Conservation (phyloP, 2,329 filamentous ascomycete species). For the Colletotrichum sp. region DNA sequence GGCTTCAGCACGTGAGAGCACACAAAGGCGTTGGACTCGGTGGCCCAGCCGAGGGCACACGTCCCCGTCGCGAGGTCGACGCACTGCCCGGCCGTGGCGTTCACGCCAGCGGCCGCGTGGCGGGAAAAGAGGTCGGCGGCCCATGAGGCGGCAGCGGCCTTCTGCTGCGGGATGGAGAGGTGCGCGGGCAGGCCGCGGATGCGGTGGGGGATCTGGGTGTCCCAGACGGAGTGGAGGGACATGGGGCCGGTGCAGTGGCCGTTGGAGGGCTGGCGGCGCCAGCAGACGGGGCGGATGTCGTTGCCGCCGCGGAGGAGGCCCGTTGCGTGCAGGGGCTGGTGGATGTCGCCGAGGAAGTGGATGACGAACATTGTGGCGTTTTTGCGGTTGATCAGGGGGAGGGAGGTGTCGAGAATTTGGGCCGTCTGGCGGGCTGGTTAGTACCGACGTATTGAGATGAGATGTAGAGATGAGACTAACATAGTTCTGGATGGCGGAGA, state of each 20-base stretch:
- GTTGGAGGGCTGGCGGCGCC: constrained; percentile 8
- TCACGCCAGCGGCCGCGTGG: neutral
- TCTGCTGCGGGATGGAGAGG: constrained; percentile 4
- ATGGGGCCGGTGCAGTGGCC: constrained; percentile 14
- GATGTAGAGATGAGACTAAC: neutral
- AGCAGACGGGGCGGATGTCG: constrained; percentile 21
- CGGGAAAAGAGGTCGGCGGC: constrained; percentile 5
- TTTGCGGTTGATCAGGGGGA: constrained; percentile 30
- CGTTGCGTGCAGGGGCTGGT: constrained; percentile 22
- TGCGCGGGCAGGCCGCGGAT: constrained; percentile 15
- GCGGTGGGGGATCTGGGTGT: constrained; percentile 19
- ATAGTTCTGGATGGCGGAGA: constrained; percentile 21
- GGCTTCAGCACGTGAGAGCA: constrained; percentile 14
- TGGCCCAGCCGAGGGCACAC: constrained; percentile 7
- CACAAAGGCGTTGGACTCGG: constrained; percentile 13
- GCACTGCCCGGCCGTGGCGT: constrained; percentile 1
- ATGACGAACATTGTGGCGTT: constrained; percentile 23
- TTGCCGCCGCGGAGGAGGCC: constrained; percentile 21
- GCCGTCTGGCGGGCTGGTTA: neutral
- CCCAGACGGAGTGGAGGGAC: constrained; percentile 21
- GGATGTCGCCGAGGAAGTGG: constrained; percentile 22
- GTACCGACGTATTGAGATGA: neutral
- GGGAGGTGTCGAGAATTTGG: constrained; percentile 16
- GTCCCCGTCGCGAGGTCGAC: neutral
- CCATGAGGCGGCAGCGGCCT: constrained; percentile 12